Evolutionary conservation across 2,329 filamentous ascomycete genomes (phyloP), one percentile per base, ranked within the genome.

Genomic region (Rhexocercosporidium sp.): DNA sequence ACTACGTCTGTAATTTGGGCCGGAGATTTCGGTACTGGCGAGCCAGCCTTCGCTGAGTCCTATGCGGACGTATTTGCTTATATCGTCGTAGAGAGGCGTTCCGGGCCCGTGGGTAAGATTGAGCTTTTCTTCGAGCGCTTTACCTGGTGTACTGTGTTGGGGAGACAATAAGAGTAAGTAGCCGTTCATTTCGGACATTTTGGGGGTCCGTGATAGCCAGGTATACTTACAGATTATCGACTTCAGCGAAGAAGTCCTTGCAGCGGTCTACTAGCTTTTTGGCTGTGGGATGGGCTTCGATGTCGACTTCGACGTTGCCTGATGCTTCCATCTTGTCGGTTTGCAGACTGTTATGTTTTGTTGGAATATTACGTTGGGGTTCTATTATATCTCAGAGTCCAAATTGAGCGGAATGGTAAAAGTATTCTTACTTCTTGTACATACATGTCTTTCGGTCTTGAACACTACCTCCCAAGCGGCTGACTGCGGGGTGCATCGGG

Each of bases 11-110:
- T 86, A 86, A 68, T 79, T 81, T 11, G 76, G 77, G 0, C 83
- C 83, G 44, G 81, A 77, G 51, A 84, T 71, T 67, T 81, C 79
- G 22, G 77, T 79, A 39, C 77, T 77, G 2, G 82, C 82, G 0
- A 82, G 78, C 82, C 82, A 84, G 49, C 81, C 81, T 70, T 84
- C 81, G 6, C 75, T 37, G 2, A 84, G 75, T 2, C 81, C 82
- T 47, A 77, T 69, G 46, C 75, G 77, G 61, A 83, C 78, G 44
- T 78, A 77, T 9, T 57, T 39, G 69, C 80, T 79, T 41, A 84
- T 77, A 61, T 81, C 78, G 2, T 83, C 80, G 72, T 83, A 83
- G 69, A 77, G 80, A 0, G 74, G 65, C 62, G 75, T 83, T 1
- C 81, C 81, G 0, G 80, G 81, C 3, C 81, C 81, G 69, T 83